Conservation (phyloP, 352 stramenopile genomes). For the Phytophthora ramorum region DNA sequence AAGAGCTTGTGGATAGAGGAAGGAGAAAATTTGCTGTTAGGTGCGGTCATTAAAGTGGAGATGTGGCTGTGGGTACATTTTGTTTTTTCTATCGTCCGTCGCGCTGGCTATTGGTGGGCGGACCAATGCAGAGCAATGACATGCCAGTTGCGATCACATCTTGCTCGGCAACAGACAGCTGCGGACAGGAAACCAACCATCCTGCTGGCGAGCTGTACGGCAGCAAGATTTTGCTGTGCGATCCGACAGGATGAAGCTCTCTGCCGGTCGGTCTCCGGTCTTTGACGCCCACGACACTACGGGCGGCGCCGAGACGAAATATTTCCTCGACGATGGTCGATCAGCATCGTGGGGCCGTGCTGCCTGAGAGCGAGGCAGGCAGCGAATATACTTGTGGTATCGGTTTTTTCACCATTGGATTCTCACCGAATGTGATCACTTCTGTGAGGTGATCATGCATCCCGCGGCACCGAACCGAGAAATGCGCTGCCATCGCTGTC, state of each 20-base stretch:
- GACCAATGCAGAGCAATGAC: not conserved
- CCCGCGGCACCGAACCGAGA: no score
- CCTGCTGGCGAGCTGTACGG: not conserved
- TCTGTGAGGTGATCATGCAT: no score
- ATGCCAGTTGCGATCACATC: not conserved
- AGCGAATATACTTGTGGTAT: not conserved
- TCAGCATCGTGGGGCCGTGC: not conserved
- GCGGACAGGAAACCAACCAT: not conserved
- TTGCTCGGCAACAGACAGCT: not conserved
- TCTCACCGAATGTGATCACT: no score
- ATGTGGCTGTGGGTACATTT: slow-evolving; percentile 16
- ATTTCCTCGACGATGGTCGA: not conserved
- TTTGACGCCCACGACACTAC: slow-evolving; percentile 9
- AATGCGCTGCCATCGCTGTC: no score
- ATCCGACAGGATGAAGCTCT: not conserved
- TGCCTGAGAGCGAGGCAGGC: no score
- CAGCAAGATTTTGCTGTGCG: slow-evolving; percentile 6
- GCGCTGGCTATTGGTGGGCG: not conserved
- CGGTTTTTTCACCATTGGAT: no score
- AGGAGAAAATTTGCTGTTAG: not conserved
- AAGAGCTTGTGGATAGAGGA: not conserved
- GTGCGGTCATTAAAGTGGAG: slow-evolving; percentile 1
- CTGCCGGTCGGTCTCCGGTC: slow-evolving; percentile 4
- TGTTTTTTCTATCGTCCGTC: not conserved
- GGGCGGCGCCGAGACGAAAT: not conserved